phyloP scores from a whole-genome alignment of 495 filamentous ascomycete species.

The Penicillium cosmopolitanum region DNA sequence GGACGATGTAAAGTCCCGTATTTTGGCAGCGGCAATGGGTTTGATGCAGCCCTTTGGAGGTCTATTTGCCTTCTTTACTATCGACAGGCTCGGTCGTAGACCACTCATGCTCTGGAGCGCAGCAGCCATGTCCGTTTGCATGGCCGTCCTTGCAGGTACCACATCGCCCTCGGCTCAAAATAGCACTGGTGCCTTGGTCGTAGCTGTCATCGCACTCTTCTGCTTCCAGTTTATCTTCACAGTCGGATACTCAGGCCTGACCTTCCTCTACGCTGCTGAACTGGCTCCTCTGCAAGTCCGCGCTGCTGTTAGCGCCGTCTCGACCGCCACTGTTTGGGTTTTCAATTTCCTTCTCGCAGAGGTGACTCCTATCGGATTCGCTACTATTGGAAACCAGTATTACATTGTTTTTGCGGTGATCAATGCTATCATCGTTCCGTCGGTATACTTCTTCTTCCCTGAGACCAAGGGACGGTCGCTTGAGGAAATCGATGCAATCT shows the following conservation, averaged over 20 bases:
- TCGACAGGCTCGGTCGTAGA: conserved; percentile 72
- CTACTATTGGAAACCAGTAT: conserved; percentile 48
- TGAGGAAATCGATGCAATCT: conserved; percentile 80
- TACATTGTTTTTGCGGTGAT: conserved; percentile 54
- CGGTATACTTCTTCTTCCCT: conserved; percentile 62
- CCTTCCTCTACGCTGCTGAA: conserved; percentile 67
- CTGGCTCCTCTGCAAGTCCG: conserved; percentile 70
- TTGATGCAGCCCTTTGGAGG: conserved; percentile 75
- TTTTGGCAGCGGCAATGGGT: conserved; percentile 77
- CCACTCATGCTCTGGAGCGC: conserved; percentile 63
- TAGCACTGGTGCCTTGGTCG: conserved; percentile 40
- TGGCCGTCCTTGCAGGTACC: conserved; percentile 59
- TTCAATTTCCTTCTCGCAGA: conserved; percentile 53
- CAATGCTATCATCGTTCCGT: conserved; percentile 50
- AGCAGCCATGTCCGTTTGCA: conserved; percentile 59
- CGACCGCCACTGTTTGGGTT: conserved; percentile 67
- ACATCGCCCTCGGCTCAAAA: conserved; percentile 35
- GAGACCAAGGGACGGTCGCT: conserved; percentile 64
- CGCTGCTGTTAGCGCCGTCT: conserved; percentile 67
- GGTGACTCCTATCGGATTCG: conserved; percentile 50
- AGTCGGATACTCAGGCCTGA: conserved; percentile 65
- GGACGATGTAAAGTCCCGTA: conserved; percentile 76
- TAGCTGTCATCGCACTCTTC: conserved; percentile 46
- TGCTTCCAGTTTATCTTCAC: conserved; percentile 50
- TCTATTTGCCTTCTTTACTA: conserved; percentile 73